phyloP scores from a whole-genome alignment of 495 filamentous ascomycete genomes.

The Annulohypoxylon moriforme region DNA sequence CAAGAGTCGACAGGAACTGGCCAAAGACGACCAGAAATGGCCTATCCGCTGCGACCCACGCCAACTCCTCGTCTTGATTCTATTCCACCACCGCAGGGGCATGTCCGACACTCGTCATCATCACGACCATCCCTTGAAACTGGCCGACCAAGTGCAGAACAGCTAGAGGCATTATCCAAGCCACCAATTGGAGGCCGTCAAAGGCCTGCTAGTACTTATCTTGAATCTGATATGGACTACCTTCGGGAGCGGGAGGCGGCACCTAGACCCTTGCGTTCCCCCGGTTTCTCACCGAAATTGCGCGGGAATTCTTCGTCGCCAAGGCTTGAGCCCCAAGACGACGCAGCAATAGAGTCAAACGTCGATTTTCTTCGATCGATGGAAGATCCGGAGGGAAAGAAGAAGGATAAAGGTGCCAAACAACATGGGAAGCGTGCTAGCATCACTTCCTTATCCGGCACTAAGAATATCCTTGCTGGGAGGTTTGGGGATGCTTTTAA shows the following conservation, averaged over 20 bases:
- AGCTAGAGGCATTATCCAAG: conserved; percentile 62
- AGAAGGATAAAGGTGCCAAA: conserved; percentile 75
- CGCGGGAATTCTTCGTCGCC: conserved; percentile 53
- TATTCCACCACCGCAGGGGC: conserved; percentile 62
- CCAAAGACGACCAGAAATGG: conserved; percentile 47
- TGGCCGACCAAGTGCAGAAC: conserved; percentile 71
- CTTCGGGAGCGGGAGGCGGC: conserved; percentile 71
- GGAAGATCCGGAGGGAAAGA: conserved; percentile 76
- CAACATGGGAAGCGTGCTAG: conserved; percentile 82
- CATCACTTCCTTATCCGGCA: conserved; percentile 80
- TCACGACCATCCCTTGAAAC: conserved; percentile 84
- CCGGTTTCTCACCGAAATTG: conserved; percentile 52
- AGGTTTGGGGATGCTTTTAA: conserved; percentile 97
- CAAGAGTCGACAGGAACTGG: conserved; percentile 51
- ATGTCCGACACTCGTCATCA: conserved; percentile 67
- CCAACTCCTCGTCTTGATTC: conserved; percentile 53
- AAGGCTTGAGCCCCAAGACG: conserved; percentile 62
- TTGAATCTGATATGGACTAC: conserved; percentile 80
- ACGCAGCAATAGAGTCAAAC: conserved; percentile 81
- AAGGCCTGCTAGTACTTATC: conserved; percentile 79
- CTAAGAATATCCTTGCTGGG: conserved; percentile 87
- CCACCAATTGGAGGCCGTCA: conserved; percentile 54
- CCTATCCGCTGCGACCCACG: conserved; percentile 36
- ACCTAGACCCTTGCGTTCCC: conserved; percentile 50
- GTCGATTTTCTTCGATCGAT: conserved; percentile 87